phyloP scores from a whole-genome alignment of 345 rosid species.

The Theobroma cacao region DNA sequence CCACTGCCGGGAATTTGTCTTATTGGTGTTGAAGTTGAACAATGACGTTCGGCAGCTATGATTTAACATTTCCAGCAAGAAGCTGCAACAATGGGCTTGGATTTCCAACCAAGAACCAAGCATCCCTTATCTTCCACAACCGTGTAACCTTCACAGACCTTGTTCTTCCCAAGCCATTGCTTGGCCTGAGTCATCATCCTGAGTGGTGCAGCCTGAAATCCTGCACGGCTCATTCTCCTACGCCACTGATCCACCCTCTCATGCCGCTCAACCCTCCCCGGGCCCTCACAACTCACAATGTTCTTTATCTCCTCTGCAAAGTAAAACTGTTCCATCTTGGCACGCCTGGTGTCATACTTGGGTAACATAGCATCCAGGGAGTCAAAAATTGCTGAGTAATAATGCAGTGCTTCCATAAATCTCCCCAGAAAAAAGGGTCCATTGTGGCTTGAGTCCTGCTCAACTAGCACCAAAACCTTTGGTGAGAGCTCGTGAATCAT shows the following conservation, averaged over 20 bases:
- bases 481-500: slow-evolving; percentile 51
- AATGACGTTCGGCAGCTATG: neutral
- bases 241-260: slow-evolving; percentile 68
- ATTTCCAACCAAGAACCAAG: slow-evolving; percentile 66
- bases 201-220: slow-evolving; percentile 54
- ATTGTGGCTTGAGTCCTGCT: slow-evolving; percentile 68
- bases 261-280: slow-evolving; percentile 50
- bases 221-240: slow-evolving; percentile 70
- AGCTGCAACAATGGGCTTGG: slow-evolving; percentile 57
- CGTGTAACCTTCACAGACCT: slow-evolving; percentile 46
- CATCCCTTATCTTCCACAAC: slow-evolving; percentile 64
- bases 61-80: slow-evolving; percentile 65
- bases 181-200: slow-evolving; percentile 51
- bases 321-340: slow-evolving; percentile 65
- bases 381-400: slow-evolving; percentile 59
- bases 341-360: slow-evolving; percentile 58
- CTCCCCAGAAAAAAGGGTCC: slow-evolving; percentile 66
- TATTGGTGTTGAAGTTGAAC: slow-evolving; percentile 3
- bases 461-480: slow-evolving; percentile 45
- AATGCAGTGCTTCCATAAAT: slow-evolving; percentile 67
- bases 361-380: slow-evolving; percentile 53
- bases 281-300: slow-evolving; percentile 66
- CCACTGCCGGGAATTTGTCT: neutral
- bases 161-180: slow-evolving; percentile 49
- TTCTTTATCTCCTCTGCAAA: slow-evolving; percentile 65